These are phyloP conservation scores for Rhizoclosmatium hyalinum DNA, from an alignment of 371 early-diverging fungal species.

Conservation along the genomic window DNA sequence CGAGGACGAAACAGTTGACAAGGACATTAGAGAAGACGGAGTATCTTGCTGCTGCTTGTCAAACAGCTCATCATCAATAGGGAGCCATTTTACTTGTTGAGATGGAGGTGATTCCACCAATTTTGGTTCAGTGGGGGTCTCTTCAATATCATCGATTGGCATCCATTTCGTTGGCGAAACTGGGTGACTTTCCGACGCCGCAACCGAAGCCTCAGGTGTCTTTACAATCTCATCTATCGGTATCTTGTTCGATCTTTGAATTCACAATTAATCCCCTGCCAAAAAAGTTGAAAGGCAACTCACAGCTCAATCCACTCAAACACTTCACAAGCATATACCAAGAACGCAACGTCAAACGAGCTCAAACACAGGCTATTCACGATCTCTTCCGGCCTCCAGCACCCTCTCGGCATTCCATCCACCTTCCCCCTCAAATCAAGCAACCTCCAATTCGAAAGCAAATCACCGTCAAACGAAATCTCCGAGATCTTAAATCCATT, in stretches of 20 bases:
- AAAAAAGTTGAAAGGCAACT: not conserved
- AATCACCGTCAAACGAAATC: constrained; percentile 9
- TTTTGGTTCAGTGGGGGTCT: not conserved
- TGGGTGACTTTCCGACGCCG: not conserved
- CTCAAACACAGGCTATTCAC: too few species aligned
- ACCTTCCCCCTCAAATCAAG: not conserved
- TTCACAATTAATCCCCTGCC: not conserved
- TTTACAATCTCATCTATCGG: constrained; percentile 8
- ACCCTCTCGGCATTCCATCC: not conserved
- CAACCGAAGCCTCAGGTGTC: not conserved
- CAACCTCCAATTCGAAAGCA: constrained; percentile 9
- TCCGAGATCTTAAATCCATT: constrained; percentile 2
- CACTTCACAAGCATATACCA: constrained; percentile 12
- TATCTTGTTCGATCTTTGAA: not conserved
- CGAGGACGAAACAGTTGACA: not conserved
- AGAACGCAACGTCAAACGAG: constrained; percentile 4
- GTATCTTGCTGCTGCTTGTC: not conserved
- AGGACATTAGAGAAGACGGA: not conserved
- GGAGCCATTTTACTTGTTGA: constrained; percentile 12
- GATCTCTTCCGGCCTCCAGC: constrained; percentile 15
- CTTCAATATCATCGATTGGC: not conserved
- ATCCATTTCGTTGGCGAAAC: too few species aligned
- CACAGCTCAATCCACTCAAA: constrained; percentile 26
- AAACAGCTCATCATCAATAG: constrained; percentile 11
- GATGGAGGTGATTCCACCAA: not conserved